phyloP scores from a whole-genome alignment of 176 grass and related monocot genomes.

The Stipa capillata region DNA sequence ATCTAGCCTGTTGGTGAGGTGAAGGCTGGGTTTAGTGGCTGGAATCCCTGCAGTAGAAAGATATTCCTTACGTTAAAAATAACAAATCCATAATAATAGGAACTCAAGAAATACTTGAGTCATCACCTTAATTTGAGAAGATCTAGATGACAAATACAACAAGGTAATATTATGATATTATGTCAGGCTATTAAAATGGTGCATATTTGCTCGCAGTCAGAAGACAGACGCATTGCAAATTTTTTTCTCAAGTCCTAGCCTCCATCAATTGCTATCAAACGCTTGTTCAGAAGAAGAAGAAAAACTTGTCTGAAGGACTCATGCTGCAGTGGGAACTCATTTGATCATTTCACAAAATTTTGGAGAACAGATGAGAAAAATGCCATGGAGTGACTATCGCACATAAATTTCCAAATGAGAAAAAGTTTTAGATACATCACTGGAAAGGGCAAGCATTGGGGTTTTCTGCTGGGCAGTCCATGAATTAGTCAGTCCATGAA shows the following conservation, averaged over 20 bases:
- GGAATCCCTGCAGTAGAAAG: conserved; percentile 23
- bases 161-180: not conserved
- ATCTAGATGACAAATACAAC: not conserved
- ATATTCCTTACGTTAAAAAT: not conserved
- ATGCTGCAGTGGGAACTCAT: not conserved
- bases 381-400: not conserved
- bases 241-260: not conserved
- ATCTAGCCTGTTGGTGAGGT: conserved; percentile 77
- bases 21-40: conserved; percentile 36
- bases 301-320: not conserved
- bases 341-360: not conserved
- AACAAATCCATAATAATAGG: not conserved
- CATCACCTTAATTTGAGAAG: not conserved
- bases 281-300: not conserved
- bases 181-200: not conserved
- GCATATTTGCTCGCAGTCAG: not conserved
- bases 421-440: too few relatives aligned
- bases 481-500: too few relatives aligned
- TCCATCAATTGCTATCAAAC: not conserved
- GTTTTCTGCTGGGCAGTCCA: too few relatives aligned
- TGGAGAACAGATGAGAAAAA: not conserved
- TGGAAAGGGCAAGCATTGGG: too few relatives aligned
- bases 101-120: not conserved
- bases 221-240: not conserved
- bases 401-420: too few relatives aligned